Evolutionary conservation across 257 asterid genomes (phyloP), one percentile per base, ranked within the genome.

Genomic region (Perilla frutescens): DNA sequence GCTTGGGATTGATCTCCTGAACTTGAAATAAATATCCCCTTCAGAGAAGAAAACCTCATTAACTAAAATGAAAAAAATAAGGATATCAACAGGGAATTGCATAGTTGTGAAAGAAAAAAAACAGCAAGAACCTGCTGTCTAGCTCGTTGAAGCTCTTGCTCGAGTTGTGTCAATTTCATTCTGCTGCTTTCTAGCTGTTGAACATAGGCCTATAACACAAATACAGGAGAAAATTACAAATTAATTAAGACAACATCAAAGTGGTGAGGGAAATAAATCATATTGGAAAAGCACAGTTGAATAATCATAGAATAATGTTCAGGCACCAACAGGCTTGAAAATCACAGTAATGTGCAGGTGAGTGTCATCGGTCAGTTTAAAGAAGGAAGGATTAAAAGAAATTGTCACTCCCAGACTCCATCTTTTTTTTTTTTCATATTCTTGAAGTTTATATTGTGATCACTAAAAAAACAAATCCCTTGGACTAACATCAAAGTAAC

Each of bases 101-200:
- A 68, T 9, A 36, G 26, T 54, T 40, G 63, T 37, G 37, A 39
- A 44, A 65, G 60, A 61, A 51, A 73, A 64, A 62, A 40, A 47
- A 61, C 59, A 65, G 65, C 36, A 77, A 14, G 37, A 75, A 91
- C 99, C 98, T 94, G 99, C 78, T 94, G 99, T 70, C 99, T 85
- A 67, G 99, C 99, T 77, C 99, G 89, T 85, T 94, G 99, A 77
- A 94, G 96, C 84, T 94, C 99, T 82, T 94, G 99, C 78, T 94
- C 99, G 75, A 94, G 98, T 81, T 94, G 99, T 48, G 99, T 91
- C 83, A 94, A 78, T 84, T 94, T 94, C 99, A 94, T 94, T 88
- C 98, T 86, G 87, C 99, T 94, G 90, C 91, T 94, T 76, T 94
- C 99, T 50, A 94, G 88, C 79, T 95, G 98, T 75, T 95, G 98